phyloP scores from a whole-genome alignment of 768 basidiomycete species.

The Lentinula lateritia region DNA sequence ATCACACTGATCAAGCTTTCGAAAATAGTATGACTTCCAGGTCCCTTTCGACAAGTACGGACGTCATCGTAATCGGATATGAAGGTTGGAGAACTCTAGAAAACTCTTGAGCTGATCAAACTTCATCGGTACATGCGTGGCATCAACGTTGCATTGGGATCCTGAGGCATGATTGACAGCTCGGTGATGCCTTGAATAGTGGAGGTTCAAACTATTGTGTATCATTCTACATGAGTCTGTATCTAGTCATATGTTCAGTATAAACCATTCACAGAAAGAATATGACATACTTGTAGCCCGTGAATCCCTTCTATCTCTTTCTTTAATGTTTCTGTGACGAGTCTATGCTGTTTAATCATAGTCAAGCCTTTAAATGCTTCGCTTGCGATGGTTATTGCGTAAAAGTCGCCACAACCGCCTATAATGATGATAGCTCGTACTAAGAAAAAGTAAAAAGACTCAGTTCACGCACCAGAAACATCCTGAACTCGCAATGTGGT shows the following conservation, averaged over 20 bases:
- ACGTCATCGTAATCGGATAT: background rate
- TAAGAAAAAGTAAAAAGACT: constrained; percentile 1
- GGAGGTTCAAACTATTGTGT: background rate
- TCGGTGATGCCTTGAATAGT: background rate
- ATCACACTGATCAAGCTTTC: constrained; percentile 56
- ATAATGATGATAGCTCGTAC: constrained; percentile 4
- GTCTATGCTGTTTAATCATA: constrained; percentile 88
- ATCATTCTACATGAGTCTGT: constrained; percentile 30
- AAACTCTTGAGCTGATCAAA: background rate
- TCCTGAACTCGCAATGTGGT: constrained; percentile 84
- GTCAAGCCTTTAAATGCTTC: constrained; percentile 80
- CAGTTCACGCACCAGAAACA: constrained; percentile 74
- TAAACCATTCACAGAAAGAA: background rate
- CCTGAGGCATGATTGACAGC: background rate
- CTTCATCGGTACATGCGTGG: background rate
- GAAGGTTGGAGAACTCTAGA: background rate
- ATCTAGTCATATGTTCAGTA: constrained; percentile 24
- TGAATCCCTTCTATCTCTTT: constrained; percentile 89
- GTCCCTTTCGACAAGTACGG: background rate
- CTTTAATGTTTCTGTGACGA: constrained; percentile 84
- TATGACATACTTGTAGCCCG: constrained; percentile 74
- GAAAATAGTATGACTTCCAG: background rate
- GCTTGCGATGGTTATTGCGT: constrained; percentile 85
- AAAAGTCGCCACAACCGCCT: constrained; percentile 99
- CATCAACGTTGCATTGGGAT: background rate